phyloP scores from a whole-genome alignment of 805 yeast genomes.

The Saccharomycopsis sp. region DNA sequence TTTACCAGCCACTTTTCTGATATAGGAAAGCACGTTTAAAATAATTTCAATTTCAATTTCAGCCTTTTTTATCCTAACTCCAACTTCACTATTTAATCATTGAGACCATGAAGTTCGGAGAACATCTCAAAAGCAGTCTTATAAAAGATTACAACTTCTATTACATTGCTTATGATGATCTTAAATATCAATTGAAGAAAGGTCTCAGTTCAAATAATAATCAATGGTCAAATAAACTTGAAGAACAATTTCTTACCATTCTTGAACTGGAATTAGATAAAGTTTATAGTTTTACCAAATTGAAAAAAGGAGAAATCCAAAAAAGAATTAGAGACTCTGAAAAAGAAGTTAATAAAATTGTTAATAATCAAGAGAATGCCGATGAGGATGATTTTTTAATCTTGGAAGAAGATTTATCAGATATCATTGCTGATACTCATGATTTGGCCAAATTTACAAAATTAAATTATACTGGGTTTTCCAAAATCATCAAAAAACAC shows the following conservation, averaged over 20 bases:
- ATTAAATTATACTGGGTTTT: constrained; percentile 93
- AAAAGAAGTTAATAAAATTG: constrained; percentile 55
- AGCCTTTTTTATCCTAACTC: no score
- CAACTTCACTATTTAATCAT: no score
- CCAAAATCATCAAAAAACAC: constrained; percentile 92
- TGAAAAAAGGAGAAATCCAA: constrained; percentile 76
- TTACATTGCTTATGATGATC: constrained; percentile 84
- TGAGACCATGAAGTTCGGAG: constrained; percentile 94
- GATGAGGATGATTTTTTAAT: constrained; percentile 58
- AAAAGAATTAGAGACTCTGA: constrained; percentile 81
- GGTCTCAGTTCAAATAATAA: constrained; percentile 45
- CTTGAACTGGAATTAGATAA: constrained; percentile 84
- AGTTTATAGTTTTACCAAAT: constrained; percentile 82
- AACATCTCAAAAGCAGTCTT: constrained; percentile 78
- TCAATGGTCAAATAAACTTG: constrained; percentile 67
- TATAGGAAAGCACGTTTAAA: no score
- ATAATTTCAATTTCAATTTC: no score
- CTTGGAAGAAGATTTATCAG: constrained; percentile 66
- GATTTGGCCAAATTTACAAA: constrained; percentile 91
- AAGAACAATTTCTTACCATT: constrained; percentile 66
- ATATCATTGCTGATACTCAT: constrained; percentile 93
- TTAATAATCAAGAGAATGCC: constrained; percentile 41
- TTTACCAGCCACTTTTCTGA: no score
- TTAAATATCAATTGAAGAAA: constrained; percentile 70
- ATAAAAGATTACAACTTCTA: constrained; percentile 87